phyloP scores from a whole-genome alignment of 257 asterid genomes.

The Oldenlandia corymbosa region DNA sequence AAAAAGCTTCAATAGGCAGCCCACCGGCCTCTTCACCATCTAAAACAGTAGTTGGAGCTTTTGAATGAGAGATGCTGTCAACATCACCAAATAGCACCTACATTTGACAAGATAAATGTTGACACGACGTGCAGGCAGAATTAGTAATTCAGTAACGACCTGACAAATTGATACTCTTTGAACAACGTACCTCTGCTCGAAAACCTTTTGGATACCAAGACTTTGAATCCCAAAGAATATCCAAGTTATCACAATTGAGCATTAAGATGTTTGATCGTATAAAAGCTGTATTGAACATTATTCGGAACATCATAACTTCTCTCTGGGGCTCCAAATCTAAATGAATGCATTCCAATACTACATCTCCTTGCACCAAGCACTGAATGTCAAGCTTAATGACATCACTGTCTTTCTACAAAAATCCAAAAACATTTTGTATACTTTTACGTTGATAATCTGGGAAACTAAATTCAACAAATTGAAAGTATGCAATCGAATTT shows the following conservation, averaged over 20 bases:
- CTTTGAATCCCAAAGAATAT: conserved; percentile 88
- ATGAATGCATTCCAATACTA: conserved; percentile 92
- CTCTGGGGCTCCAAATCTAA: conserved; percentile 88
- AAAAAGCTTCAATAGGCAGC: conserved; percentile 88
- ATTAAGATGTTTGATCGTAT: conserved; percentile 90
- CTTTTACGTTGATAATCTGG: conserved; percentile 2
- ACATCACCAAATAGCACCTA: conserved; percentile 95
- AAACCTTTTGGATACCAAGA: conserved; percentile 83
- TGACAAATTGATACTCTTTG: conserved; percentile 7
- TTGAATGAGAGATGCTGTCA: conserved; percentile 67
- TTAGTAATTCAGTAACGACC: conserved; percentile 7
- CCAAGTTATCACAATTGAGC: conserved; percentile 91
- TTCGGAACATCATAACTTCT: conserved; percentile 97
- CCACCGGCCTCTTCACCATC: conserved; percentile 92
- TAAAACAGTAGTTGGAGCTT: conserved; percentile 56
- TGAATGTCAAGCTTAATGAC: conserved; percentile 96
- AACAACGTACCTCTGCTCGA: conserved; percentile 78
- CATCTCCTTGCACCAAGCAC: conserved; percentile 98
- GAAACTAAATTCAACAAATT: background rate
- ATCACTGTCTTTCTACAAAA: conserved; percentile 84
- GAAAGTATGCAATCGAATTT: background rate
- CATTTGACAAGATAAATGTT: conserved; percentile 13
- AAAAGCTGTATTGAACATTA: conserved; percentile 95
- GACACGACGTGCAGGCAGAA: conserved; percentile 10
- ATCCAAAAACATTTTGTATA: conserved; percentile 3